These are phyloP conservation scores for Pseudogymnoascus sp. DNA, from an alignment of 2,329 filamentous ascomycete species.

Conservation along the genomic window DNA sequence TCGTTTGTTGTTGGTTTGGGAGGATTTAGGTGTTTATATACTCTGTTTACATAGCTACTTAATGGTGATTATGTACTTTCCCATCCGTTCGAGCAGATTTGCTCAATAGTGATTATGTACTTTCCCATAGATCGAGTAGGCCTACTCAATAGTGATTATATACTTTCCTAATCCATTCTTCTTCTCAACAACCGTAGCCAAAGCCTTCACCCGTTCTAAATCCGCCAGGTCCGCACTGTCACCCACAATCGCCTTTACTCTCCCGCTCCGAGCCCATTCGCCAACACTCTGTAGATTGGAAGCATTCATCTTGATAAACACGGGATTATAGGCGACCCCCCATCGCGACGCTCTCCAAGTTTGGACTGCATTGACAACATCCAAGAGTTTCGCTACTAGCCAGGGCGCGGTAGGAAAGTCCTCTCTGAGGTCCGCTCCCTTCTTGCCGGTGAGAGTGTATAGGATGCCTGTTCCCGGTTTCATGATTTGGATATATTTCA, in stretches of 20 bases:
- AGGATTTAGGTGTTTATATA: not conserved
- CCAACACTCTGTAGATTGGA: not conserved
- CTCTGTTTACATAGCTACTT: not conserved
- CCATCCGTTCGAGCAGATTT: not conserved
- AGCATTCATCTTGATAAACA: not conserved
- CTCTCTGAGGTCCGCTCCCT: not conserved
- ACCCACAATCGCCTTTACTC: not conserved
- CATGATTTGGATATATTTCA: conserved; percentile 32
- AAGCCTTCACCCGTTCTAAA: not conserved
- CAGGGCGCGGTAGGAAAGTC: not conserved
- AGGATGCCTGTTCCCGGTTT: conserved; percentile 13
- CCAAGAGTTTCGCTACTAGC: not conserved
- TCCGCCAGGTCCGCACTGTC: not conserved
- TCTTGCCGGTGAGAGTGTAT: not conserved
- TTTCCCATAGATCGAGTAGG: not conserved
- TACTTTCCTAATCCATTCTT: not conserved
- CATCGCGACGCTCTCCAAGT: not conserved
- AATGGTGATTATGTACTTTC: not conserved
- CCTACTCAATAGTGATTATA: not conserved
- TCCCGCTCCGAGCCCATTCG: not conserved
- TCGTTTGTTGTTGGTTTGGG: not conserved
- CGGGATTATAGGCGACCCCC: not conserved
- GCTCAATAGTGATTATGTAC: not conserved
- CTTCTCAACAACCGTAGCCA: not conserved
- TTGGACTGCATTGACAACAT: not conserved